phyloP scores from a whole-genome alignment of 2,329 filamentous ascomycete genomes.

The Davidsoniella virescens region DNA sequence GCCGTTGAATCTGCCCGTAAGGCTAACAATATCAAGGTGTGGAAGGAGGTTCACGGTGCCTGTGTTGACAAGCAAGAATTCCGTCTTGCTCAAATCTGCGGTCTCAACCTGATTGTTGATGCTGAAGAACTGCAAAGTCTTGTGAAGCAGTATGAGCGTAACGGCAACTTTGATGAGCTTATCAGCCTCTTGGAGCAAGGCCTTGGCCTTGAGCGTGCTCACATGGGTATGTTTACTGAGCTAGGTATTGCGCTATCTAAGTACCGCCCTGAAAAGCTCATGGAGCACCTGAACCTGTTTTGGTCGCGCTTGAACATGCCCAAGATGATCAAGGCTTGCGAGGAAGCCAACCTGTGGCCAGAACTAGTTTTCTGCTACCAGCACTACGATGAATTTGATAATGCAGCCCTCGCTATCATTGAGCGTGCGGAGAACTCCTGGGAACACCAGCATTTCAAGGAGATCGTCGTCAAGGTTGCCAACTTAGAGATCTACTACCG shows the following conservation, averaged over 20 bases:
- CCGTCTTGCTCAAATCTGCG: conserved; percentile 94
- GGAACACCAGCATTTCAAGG: conserved; percentile 99
- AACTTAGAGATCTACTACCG: conserved; percentile 99
- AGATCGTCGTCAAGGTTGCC: conserved; percentile 91
- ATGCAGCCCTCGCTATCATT: conserved; percentile 93
- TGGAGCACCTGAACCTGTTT: conserved; percentile 98
- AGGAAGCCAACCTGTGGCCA: conserved; percentile 92
- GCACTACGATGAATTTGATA: conserved; percentile 97
- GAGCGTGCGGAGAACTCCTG: conserved; percentile 93
- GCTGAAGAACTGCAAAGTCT: conserved; percentile 87
- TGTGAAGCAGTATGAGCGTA: conserved; percentile 90
- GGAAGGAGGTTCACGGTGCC: conserved; percentile 95
- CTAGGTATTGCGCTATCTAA: conserved; percentile 82
- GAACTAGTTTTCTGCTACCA: conserved; percentile 96
- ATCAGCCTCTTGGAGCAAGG: conserved; percentile 89
- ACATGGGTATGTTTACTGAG: conserved; percentile 96
- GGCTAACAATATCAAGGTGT: conserved; percentile 97
- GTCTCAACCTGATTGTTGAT: conserved; percentile 93
- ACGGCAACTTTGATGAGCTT: conserved; percentile 97
- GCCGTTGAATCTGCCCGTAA: conserved; percentile 96
- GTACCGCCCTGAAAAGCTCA: conserved; percentile 87
- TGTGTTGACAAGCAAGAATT: conserved; percentile 98
- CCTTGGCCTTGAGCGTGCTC: conserved; percentile 75
- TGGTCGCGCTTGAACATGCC: conserved; percentile 97
- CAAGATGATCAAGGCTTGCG: conserved; percentile 84